Evolutionary conservation across 2,329 filamentous ascomycete species (phyloP), one percentile per base, ranked within the genome.

Genomic region (Aspergillus sp.): DNA sequence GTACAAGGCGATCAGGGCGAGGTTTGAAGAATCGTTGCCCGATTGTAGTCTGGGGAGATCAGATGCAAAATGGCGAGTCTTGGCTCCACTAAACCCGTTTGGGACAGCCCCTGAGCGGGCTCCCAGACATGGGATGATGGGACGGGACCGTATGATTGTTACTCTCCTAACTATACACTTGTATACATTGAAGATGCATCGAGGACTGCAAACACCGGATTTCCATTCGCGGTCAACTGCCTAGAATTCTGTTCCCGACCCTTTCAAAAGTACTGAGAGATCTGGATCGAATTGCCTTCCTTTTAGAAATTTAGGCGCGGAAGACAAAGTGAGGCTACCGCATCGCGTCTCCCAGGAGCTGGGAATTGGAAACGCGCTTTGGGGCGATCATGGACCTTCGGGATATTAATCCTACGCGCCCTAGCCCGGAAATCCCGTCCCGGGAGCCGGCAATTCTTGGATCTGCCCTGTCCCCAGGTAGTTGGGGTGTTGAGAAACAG

Each of bases 311-410:
- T 41, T 45, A 43, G 14, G 15, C n/a, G 47, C 11, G 31, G 25
- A 33, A 17, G 19, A 33, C 51, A 48, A 55, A 55, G 43, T 48
- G 44, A 55, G 44, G 52, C 52, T 54, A 53, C 11, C 12, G 14
- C 6, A 14, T 7, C 15, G 35, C n/a, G 49, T 33, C 17, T 44
- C 49, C 49, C 23, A 33, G 33, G 15, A 35, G 35, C 37, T 44
- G 49, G 49, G 33, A 52, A 39, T 43, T 52, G 39, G 40, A 51
- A 11, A 51, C 48, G 44, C 17, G 11, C 33, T 25, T 44, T 15
- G 25, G 35, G 56, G 46, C 52, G 56, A 58, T 58, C 56, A 31
- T 31, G 27, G 27, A 27, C 27, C 27, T 31, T 45, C 47, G 51
- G 51, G 41, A 23, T 50, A 50, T 51, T 54, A 45, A 50, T 52